Evolutionary conservation across 23 red algal genomes (phyloP), one percentile per base, ranked within the genome.

Genomic region (Agarophyton chilense): DNA sequence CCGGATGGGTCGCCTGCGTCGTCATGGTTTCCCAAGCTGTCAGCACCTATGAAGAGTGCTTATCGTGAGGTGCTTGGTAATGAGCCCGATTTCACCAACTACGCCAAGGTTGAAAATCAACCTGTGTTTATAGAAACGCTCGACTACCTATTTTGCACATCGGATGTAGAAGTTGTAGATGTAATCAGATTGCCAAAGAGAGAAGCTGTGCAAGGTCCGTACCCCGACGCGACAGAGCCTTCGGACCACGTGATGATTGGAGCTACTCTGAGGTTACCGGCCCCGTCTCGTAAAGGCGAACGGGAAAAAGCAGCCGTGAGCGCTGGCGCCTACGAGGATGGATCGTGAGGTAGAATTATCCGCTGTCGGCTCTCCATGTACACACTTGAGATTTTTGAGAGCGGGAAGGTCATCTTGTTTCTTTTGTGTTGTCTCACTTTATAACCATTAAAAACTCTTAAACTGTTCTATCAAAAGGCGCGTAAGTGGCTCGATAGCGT

Each of bases 71-170:
- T 95, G 16, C 66, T 84, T 33, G 92, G 92, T 19, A 38, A 79
- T 38, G 92, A 95, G 52, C 92, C 92, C 4, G 92, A 87, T 40
- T 95, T 86, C 49, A 95, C 92, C 24, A 95, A 95, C 74, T 95
- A 81, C 29, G 83, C 82, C 1, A 86, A 75, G 63, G 77, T 89
- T 52, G 84, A 83, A 47, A 82, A 73, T 50, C 77, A 62, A 63
- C 58, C 77, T 11, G 14, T 70, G 44, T 95, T 95, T 56, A 75
- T 95, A 45, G 92, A 95, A 61, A 90, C 85, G 19, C 79, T 95
- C 21, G 92, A 95, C 45, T 95, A 95, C 79, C 24, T 95, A 45
- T 87, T 95, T 52, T 86, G 83, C 53, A 83, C 92, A 25, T 36
- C 34, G 70, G 92, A 82, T 38, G 82, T 95, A 22, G 86, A 95